Percentiles rank a stretch among this genome's conserved stretches.
Conservation (phyloP, 1,284 basidiomycete genomes). For the Fistulina hepatica region DNA sequence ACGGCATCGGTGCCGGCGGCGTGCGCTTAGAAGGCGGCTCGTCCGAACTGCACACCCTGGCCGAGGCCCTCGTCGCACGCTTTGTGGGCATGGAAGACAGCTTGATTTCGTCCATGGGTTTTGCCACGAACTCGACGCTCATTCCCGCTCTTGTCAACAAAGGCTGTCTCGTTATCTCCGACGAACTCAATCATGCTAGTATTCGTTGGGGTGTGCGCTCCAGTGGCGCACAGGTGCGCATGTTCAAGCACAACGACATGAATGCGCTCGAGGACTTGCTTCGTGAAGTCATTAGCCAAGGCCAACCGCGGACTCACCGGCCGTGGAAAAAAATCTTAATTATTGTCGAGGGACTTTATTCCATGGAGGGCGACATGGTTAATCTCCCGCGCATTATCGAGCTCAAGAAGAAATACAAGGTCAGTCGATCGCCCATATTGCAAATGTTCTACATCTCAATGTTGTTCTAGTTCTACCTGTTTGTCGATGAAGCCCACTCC, state of each 20-base stretch:
- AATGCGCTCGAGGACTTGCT: constrained; percentile 70
- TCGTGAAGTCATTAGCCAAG: constrained; percentile 91
- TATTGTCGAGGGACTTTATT: constrained; percentile 93
- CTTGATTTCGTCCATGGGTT: constrained; percentile 92
- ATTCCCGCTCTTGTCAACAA: constrained; percentile 88
- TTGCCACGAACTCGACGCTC: constrained; percentile 94
- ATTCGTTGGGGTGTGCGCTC: constrained; percentile 90
- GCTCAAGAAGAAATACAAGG: constrained; percentile 95
- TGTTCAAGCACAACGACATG: constrained; percentile 99
- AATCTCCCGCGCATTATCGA: constrained; percentile 79
- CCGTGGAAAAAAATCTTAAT: constrained; percentile 99
- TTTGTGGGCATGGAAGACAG: constrained; percentile 89
- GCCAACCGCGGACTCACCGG: constrained; percentile 92
- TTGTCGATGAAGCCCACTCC: constrained; percentile 96
- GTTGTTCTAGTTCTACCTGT: constrained; percentile 76
- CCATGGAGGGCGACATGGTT: constrained; percentile 94
- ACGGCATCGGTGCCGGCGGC: constrained; percentile 74
- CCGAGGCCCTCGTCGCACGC: constrained; percentile 81
- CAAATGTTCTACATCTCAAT: background rate
- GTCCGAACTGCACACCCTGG: constrained; percentile 72
- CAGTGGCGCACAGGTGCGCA: constrained; percentile 81
- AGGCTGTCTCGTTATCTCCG: constrained; percentile 92
- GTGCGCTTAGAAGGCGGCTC: constrained; percentile 78
- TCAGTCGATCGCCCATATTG: constrained; percentile 23
- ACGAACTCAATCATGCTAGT: constrained; percentile 94